Evolutionary conservation across 2,329 filamentous ascomycete species (phyloP), one percentile per base, ranked within the genome.

Genomic region (Xylaria arbuscula): DNA sequence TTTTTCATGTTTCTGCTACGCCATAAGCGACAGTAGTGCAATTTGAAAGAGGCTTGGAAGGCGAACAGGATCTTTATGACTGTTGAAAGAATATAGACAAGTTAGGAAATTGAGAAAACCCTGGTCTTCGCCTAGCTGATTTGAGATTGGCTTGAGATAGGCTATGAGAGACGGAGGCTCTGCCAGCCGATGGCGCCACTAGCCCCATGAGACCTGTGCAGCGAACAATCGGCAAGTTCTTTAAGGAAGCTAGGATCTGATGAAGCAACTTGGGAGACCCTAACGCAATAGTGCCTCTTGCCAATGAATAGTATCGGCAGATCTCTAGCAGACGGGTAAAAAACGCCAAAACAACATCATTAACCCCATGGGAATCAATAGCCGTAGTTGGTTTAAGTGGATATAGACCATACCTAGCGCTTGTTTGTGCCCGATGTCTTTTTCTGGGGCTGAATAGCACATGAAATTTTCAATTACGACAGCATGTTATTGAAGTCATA

Each of bases 121-220:
- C 9, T 15, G 6, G 34, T n/a, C 15, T 22, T 48, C 17, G 45
- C 48, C 38, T 11, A 36, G 19, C 22, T 38, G 47, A 66, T 61
- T 61, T 50, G 50, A 40, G 50, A 56, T 65, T 48, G n/a, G 47
- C 55, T 64, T 50, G 50, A 40, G 50, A 56, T 65, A 55, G n/a
- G 47, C 55, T 64, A 57, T 51, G 2, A 11, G 54, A 24, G 24
- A 53, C 40, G 19, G 63, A 54, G 63, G 63, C 56, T 66, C 64
- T 57, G 22, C 11, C 36, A 45, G 17, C n/a, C 36, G 48, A 62
- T 66, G 64, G 64, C 36, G 64, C 64, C 64, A 66, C 45, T 28
- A 22, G n/a, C 5, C 32, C 32, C 13, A 60, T 40, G 19, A 19
- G 24, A 36, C 10, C 34, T n/a, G 15, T 2, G 11, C 11, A 51